phyloP scores from a whole-genome alignment of 1,284 basidiomycete species.

The Ustilago loliicola region DNA sequence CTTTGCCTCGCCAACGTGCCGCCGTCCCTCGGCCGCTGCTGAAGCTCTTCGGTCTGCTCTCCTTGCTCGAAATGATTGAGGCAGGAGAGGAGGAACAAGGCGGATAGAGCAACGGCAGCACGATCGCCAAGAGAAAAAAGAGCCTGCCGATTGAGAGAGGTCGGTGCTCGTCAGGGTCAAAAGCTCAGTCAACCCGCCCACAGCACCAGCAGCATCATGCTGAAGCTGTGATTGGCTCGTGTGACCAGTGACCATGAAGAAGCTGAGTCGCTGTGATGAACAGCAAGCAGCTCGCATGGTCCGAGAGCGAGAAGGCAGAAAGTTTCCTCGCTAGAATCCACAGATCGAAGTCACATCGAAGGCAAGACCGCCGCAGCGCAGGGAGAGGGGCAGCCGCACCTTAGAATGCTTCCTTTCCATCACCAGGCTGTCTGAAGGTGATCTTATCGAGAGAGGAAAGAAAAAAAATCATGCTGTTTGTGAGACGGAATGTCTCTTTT shows the following conservation, averaged over 20 bases:
- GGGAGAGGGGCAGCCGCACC: not conserved
- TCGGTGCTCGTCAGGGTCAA: constrained; percentile 1
- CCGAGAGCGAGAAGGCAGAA: no score
- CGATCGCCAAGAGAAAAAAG: not conserved
- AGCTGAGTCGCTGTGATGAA: not conserved
- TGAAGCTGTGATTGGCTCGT: not conserved
- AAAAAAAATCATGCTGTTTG: not conserved
- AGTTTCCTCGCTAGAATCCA: not conserved
- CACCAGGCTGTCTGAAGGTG: not conserved
- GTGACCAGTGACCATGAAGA: no score
- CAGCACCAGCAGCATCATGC: not conserved
- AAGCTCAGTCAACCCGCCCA: not conserved
- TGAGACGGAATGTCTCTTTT: not conserved
- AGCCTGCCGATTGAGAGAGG: not conserved
- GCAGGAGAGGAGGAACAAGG: not conserved
- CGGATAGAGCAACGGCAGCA: not conserved
- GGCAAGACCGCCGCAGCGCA: no score
- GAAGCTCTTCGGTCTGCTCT: not conserved
- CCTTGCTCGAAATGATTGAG: not conserved
- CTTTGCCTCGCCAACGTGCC: not conserved
- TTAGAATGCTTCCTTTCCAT: not conserved
- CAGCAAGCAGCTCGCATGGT: not conserved
- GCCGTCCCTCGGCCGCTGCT: not conserved
- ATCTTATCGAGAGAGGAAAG: not conserved
- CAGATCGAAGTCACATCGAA: not conserved